A percentile compares a stretch with the other conserved stretches of the same genome.
Evolutionary conservation across 208 protist genomes (phyloP).

Genomic region (Balamuthia mandrillaris): DNA sequence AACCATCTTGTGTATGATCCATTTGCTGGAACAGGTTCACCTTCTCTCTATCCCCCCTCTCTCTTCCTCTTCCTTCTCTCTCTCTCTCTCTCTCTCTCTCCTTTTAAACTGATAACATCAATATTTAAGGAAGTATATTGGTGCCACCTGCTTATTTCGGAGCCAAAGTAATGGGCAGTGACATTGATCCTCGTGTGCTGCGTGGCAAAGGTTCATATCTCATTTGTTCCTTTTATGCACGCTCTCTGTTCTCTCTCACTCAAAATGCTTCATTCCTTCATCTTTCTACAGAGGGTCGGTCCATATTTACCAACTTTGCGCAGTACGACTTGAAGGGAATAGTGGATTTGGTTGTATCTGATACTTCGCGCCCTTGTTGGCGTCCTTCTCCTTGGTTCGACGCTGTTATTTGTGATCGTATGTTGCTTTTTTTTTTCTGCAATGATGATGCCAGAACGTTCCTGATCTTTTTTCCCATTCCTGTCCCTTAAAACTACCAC

Average conservation of each 20-base stretch:
- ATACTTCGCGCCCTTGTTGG: constrained; percentile 70
- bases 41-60: not conserved
- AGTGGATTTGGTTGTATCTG: constrained; percentile 76
- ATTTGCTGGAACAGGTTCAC: constrained; percentile 79
- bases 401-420: constrained; percentile 86
- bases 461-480: not conserved
- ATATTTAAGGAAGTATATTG: constrained; percentile 79
- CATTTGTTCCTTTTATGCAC: constrained; percentile 19
- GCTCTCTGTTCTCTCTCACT: not conserved
- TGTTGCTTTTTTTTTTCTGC: constrained; percentile 76
- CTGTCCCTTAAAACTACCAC: not conserved
- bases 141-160: constrained; percentile 81
- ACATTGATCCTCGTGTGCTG: constrained; percentile 84
- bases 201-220: no score
- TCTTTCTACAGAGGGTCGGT: not conserved
- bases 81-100: not conserved
- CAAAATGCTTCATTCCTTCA: not conserved
- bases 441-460: constrained; percentile 59
- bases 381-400: constrained; percentile 76
- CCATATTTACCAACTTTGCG: constrained; percentile 79
- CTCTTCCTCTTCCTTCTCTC: not conserved
- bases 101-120: not conserved
- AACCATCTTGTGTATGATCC: constrained; percentile 82
- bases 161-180: constrained; percentile 80
- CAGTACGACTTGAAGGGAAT: constrained; percentile 72